Base-by-base conservation (phyloP, 2,329 filamentous ascomycete species). In the Periconia sp. region DNA sequence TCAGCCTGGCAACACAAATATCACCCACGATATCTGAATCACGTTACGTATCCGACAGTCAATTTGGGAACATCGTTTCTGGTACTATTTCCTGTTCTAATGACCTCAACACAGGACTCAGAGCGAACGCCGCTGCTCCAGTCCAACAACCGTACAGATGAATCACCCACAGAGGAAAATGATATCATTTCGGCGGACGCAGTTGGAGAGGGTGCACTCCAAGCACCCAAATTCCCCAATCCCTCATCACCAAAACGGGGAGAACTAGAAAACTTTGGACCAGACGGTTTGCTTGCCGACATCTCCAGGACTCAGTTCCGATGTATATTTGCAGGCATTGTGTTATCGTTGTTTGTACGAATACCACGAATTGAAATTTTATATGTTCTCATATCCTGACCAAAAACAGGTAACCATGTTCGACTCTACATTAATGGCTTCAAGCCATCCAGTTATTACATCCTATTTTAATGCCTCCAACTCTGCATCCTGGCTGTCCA, bases 401-500 rank as follows among this genome's bases (percentile, higher is more conserved):
- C n/a, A 30, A 45, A 79, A 50, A 75, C 27, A 74, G 72, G 60
- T 74, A 52, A 66, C 72, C 15, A 72, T 72, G 65, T 92, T 93
- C 66, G 90, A 93, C 76, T 82, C 84, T 11, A 93, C 89, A 3
- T 82, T 93, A 60, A 92, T 93, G 89, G 89, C 89, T 5, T 91
- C 88, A 2, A 87, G 83, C 41, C 90, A 94, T 70, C 89, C 90
- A 0, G 88, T 90, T 53, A 91, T 93, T 56, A 92, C 89, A 0
- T 91, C 88, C 0, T 85, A 92, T 70, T 93, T 93, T 72, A 77
- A 86, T 56, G 83, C 88, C 46, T 89, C 89, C 31, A 91, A 93
- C 70, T 85, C 85, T 45, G 90, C 90, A 2, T 91, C 89, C 1
- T 94, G 90, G 90, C 79, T 93, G 5, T 91, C 89, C 1, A 93